A percentile compares a stretch with the other conserved stretches of the same genome.
Evolutionary conservation across 495 filamentous ascomycete genomes (phyloP).

Genomic region (Talaromyces trachyspermus): DNA sequence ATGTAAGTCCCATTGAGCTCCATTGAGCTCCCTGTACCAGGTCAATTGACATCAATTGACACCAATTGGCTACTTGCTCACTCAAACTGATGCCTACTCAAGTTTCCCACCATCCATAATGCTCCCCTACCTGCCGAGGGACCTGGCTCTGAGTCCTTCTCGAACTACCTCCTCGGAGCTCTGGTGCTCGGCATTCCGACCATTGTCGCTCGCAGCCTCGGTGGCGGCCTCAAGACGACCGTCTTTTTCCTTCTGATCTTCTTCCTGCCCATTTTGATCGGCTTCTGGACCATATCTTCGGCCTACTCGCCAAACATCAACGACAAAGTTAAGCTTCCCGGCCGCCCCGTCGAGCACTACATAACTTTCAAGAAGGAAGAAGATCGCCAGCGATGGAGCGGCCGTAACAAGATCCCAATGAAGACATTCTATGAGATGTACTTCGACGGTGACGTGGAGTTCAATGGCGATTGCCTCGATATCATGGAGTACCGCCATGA

Average conservation of each 20-base stretch:
- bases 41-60: too few species aligned
- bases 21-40: too few species aligned
- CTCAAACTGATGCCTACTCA: too few species aligned
- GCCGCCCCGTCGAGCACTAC: conserved; percentile 56
- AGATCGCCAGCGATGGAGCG: conserved; percentile 49
- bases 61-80: too few species aligned
- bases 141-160: conserved; percentile 48
- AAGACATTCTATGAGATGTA: conserved; percentile 63
- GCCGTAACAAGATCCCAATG: conserved; percentile 58
- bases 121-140: conserved; percentile 54
- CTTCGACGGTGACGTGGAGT: conserved; percentile 54
- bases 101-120: conserved; percentile 60
- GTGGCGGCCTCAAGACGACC: conserved; percentile 48
- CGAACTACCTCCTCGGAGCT: conserved; percentile 44
- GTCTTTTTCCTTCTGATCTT: conserved; percentile 50
- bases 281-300: conserved; percentile 52
- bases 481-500: conserved; percentile 59
- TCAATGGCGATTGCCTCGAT: conserved; percentile 57
- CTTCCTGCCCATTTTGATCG: conserved; percentile 47
- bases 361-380: conserved; percentile 52
- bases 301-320: conserved; percentile 52
- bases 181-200: conserved; percentile 42
- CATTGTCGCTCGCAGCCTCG: conserved; percentile 45
- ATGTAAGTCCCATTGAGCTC: too few species aligned
- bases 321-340: conserved; percentile 54